Evolutionary conservation across 139 green algal species (phyloP).

Genomic region (Haematococcus lacustris): DNA sequence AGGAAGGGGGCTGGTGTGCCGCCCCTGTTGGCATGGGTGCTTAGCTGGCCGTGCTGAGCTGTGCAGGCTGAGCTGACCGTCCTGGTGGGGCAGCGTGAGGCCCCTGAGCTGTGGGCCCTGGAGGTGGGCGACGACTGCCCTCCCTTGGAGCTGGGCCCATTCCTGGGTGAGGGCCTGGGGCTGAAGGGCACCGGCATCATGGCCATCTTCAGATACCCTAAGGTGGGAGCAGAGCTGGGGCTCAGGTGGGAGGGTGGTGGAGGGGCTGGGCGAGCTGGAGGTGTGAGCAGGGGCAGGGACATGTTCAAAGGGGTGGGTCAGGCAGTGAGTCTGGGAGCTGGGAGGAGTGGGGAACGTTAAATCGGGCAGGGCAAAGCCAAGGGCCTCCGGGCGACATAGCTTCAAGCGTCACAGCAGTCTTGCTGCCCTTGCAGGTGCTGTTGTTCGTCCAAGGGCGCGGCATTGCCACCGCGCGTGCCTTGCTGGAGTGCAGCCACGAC

Average conservation of each 20-base stretch:
- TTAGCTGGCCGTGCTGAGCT: no score
- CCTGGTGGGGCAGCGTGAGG: constrained; percentile 49
- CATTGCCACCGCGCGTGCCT: constrained; percentile 55
- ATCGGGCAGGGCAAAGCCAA: no score
- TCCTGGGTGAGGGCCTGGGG: constrained; percentile 56
- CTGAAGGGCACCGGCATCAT: constrained; percentile 41
- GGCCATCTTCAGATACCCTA: constrained; percentile 58
- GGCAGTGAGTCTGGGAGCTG: no score
- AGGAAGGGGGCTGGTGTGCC: no score
- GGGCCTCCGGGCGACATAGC: no score
- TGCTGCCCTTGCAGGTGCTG: constrained; percentile 28
- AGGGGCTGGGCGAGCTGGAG: no score
- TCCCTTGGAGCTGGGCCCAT: constrained; percentile 55
- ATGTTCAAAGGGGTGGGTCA: no score
- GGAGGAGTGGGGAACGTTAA: no score
- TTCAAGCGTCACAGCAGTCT: no score
- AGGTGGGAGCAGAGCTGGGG: constrained; percentile 17
- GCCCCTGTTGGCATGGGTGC: no score
- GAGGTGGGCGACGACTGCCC: constrained; percentile 11
- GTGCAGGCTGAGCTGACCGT: constrained; percentile 35
- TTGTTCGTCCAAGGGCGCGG: constrained; percentile 36
- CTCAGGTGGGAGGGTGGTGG: no score
- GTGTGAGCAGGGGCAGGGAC: no score
- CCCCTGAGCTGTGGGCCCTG: constrained; percentile 56
- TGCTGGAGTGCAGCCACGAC: constrained; percentile 52